A percentile compares a stretch with the other conserved stretches of the same genome.
These are phyloP conservation scores for Fistulifera solaris DNA, from an alignment of 108 stramenopile genomes.

Conservation along the genomic window DNA sequence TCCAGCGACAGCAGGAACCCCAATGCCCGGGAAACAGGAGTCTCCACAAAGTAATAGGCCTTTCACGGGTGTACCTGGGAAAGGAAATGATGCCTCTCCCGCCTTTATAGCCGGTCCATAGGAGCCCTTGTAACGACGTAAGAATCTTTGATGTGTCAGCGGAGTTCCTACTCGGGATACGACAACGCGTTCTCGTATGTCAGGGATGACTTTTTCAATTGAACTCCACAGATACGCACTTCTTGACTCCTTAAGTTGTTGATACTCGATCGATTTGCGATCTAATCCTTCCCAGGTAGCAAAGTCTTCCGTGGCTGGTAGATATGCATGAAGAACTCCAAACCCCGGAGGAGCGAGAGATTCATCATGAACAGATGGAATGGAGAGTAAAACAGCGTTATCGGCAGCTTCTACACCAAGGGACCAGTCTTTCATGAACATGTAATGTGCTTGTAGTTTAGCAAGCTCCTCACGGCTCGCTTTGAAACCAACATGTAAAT, in stretches of 20 bases:
- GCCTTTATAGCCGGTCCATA: slow-evolving; percentile 82
- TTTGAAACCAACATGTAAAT: slow-evolving; percentile 77
- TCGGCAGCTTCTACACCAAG: slow-evolving; percentile 67
- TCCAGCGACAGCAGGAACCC: slow-evolving; percentile 89
- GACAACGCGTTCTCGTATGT: slow-evolving; percentile 44
- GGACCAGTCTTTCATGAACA: slow-evolving; percentile 74
- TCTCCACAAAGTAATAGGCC: slow-evolving; percentile 62
- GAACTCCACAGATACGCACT: slow-evolving; percentile 73
- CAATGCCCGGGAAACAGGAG: slow-evolving; percentile 83
- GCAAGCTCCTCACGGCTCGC: slow-evolving; percentile 49
- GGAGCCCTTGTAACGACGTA: slow-evolving; percentile 69
- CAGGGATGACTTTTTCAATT: slow-evolving; percentile 74
- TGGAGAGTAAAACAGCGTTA: slow-evolving; percentile 75
- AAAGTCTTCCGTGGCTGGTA: slow-evolving; percentile 75
- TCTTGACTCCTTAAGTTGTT: slow-evolving; percentile 74
- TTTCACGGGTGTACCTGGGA: slow-evolving; percentile 52
- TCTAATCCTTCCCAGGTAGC: slow-evolving; percentile 66
- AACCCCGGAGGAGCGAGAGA: slow-evolving; percentile 75
- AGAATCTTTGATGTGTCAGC: slow-evolving; percentile 71
- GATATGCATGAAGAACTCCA: slow-evolving; percentile 79
- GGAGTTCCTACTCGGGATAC: slow-evolving; percentile 67
- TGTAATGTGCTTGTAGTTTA: slow-evolving; percentile 70
- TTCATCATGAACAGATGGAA: slow-evolving; percentile 81
- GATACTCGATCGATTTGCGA: slow-evolving; percentile 53
- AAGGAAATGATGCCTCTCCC: slow-evolving; percentile 69